phyloP scores from a whole-genome alignment of 75 land plant genomes.

The Pinus taeda region DNA sequence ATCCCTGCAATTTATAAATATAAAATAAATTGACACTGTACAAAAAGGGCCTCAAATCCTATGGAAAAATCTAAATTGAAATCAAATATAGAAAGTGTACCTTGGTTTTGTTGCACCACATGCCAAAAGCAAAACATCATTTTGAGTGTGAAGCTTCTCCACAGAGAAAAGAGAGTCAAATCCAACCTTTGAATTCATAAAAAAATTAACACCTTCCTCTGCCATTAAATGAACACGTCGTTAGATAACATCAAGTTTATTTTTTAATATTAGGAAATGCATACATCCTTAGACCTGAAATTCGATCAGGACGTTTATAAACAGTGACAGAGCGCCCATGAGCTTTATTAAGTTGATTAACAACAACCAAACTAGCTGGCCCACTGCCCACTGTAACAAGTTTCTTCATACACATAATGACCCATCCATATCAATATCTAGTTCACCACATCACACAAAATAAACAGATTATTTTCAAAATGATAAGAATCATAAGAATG shows the following conservation, averaged over 20 bases:
- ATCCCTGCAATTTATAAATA: slow-evolving; percentile 55
- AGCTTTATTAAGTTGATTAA: slow-evolving; percentile 88
- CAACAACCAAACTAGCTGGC: slow-evolving; percentile 95
- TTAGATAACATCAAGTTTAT: slow-evolving; percentile 84
- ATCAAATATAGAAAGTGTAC: slow-evolving; percentile 26
- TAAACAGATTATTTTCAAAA: background rate
- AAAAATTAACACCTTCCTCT: slow-evolving; percentile 83
- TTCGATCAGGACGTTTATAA: slow-evolving; percentile 88
- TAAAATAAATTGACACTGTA: background rate
- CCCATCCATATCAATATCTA: background rate
- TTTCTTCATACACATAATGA: slow-evolving; percentile 55
- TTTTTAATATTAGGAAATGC: slow-evolving; percentile 99
- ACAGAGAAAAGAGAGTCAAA: slow-evolving; percentile 71
- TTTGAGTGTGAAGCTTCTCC: slow-evolving; percentile 55
- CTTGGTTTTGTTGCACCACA: slow-evolving; percentile 97
- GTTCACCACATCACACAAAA: background rate
- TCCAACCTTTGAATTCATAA: slow-evolving; percentile 92
- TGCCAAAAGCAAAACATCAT: slow-evolving; percentile 84
- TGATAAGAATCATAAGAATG: background rate
- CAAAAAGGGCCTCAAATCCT: background rate
- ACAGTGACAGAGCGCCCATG: slow-evolving; percentile 90
- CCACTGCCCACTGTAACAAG: slow-evolving; percentile 96
- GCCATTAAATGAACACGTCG: slow-evolving; percentile 92
- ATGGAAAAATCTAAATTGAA: background rate
- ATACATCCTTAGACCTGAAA: slow-evolving; percentile 99